A percentile compares a stretch with the other conserved stretches of the same genome.
phyloP scores from a whole-genome alignment of 2,329 filamentous ascomycete genomes.

The Cladophialophora bantiana region DNA sequence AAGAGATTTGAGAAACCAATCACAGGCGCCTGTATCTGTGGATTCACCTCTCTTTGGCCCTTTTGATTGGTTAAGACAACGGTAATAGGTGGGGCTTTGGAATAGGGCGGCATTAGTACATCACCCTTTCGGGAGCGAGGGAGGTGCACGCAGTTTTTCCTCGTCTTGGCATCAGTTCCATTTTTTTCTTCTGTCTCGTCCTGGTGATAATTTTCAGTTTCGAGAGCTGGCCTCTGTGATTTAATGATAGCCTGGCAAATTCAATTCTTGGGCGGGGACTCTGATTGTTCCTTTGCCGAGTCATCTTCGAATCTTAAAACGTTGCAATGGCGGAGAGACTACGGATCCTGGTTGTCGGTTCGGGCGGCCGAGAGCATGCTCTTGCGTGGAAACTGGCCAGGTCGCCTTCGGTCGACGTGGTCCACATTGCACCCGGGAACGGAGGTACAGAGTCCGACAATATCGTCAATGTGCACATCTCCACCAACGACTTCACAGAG shows the following conservation, averaged over 20 bases:
- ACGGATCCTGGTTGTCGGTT: conserved; percentile 85
- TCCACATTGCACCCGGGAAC: conserved; percentile 76
- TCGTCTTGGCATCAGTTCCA: background rate
- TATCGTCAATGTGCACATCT: conserved; percentile 75
- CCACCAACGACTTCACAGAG: conserved; percentile 76
- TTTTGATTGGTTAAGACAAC: too few species aligned
- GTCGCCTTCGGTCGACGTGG: conserved; percentile 77
- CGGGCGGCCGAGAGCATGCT: conserved; percentile 92
- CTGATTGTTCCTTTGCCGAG: background rate
- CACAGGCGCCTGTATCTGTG: too few species aligned
- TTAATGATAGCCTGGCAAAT: background rate
- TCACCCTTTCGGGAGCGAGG: too few species aligned
- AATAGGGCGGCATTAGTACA: background rate
- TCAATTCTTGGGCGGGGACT: conserved; percentile 2
- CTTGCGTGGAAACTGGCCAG: conserved; percentile 93
- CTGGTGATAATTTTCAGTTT: background rate
- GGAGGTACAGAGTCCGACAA: conserved; percentile 75
- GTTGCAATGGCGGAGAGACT: conserved; percentile 53
- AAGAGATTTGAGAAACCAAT: too few species aligned
- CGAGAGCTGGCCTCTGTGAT: background rate
- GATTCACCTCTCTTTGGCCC: too few species aligned
- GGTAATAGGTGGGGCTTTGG: too few species aligned
- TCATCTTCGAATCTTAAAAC: background rate
- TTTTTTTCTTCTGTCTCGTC: background rate
- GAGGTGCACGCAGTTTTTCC: background rate